Evolutionary conservation across 2,329 filamentous ascomycete species (phyloP).

Genomic region (Calonectria henricotiae): DNA sequence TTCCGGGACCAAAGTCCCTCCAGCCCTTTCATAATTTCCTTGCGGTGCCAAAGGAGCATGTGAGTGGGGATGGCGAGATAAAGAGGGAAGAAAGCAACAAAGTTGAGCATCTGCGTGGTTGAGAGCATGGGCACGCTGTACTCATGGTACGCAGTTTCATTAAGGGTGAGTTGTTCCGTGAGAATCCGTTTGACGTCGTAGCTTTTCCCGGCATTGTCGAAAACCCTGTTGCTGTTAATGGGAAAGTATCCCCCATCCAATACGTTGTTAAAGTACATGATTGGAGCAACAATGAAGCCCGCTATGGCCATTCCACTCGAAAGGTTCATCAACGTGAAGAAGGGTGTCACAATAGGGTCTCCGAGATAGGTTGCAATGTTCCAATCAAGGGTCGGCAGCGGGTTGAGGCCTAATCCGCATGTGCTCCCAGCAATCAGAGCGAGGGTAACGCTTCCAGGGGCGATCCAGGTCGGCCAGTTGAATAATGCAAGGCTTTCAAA

Average conservation of each 20-base stretch:
- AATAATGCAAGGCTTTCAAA: conserved; percentile 65
- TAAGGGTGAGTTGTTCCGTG: conserved; percentile 65
- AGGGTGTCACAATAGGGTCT: conserved; percentile 54
- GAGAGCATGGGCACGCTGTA: conserved; percentile 72
- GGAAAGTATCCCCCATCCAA: conserved; percentile 70
- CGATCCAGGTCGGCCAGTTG: conserved; percentile 69
- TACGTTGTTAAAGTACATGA: conserved; percentile 64
- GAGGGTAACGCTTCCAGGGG: conserved; percentile 59
- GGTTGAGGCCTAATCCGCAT: conserved; percentile 60
- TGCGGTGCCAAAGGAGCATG: conserved; percentile 55
- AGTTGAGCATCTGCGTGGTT: conserved; percentile 59
- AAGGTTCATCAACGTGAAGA: conserved; percentile 54
- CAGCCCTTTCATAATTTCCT: conserved; percentile 52
- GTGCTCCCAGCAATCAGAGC: conserved; percentile 57
- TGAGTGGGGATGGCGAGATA: conserved; percentile 54
- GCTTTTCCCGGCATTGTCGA: conserved; percentile 69
- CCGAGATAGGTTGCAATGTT: conserved; percentile 54
- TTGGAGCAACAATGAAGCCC: conserved; percentile 69
- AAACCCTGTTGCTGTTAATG: conserved; percentile 69
- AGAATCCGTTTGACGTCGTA: conserved; percentile 72
- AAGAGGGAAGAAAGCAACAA: conserved; percentile 53
- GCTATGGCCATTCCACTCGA: conserved; percentile 63
- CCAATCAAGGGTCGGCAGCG: conserved; percentile 61
- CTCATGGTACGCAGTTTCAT: conserved; percentile 67
- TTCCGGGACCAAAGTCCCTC: conserved; percentile 50